Base-by-base conservation (phyloP, 768 basidiomycete genomes). In the Lyophyllum shimeji region DNA sequence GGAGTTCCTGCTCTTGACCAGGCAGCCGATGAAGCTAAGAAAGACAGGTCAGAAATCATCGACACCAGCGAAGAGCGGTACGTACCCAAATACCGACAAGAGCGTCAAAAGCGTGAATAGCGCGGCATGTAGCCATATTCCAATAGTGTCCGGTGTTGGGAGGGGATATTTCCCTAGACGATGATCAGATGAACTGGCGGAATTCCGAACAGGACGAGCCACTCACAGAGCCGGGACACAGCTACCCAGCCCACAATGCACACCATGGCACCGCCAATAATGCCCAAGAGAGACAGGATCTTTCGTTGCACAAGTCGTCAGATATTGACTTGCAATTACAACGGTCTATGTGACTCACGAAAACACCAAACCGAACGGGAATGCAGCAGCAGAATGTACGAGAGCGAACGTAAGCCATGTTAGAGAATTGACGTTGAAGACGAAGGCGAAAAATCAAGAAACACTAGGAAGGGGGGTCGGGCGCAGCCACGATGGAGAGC, bases 371-470 rank as follows among this genome's bases (percentile, higher is more conserved):
- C 62, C 84, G 78, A 66, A 86, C 84, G 25, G 84, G 85, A 64
- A 86, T 76, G 71, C 83, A 86, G 70, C 80, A 84, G 69, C 82
- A 85, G 69, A 86, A 86, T 63, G 72, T 82, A 60, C 78, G 79
- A 18, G 80, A 77, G 57, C 76, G 80, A 62, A 81, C 74, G 71
- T 78, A 74, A 60, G 61, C 72, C 81, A 82, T 82, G 55, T 69
- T 76, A 61, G 63, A 64, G 44, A 52, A 53, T 60, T 54, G 49
- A 60, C 61, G 59, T 56, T 52, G 58, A 55, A 45, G 39, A 43
- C 27, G 31, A 56, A 47, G 53, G 59, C 44, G 59, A 62, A 58
- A 50, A 54, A 64, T 52, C 55, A 64, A 52, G 49, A 51, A 56
- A 53, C 55, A 56, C 49, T 42, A 61, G 56, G 55, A 55, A 61